Evolutionary conservation across 495 filamentous ascomycete species (phyloP), one percentile per base, ranked within the genome.

Genomic region (Pyronema domesticum): DNA sequence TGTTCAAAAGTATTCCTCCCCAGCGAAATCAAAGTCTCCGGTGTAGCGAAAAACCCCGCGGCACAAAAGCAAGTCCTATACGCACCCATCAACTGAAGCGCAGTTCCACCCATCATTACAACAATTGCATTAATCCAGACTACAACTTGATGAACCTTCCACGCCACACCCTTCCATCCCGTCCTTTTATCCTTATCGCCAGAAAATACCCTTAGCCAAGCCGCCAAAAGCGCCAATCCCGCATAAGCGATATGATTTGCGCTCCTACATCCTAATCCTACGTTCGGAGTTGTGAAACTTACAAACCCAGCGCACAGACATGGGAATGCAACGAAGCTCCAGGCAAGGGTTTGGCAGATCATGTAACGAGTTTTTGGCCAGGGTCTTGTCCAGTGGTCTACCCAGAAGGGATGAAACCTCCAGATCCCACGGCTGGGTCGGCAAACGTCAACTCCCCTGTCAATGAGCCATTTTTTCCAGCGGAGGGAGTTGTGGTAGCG

Each of bases 191-290:
- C 11, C 6, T 33, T 33, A 33, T 11, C 9, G 5, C 34, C 34
- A 37, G 55, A 60, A 17, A 55, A 13, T 4, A 66, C 60, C 4
- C 54, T 49, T 33, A 58, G 14, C 1, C 55, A 3, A 1, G 63
- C 63, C n/a, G 46, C 58, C 17, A 63, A 14, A 19, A 66, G 59
- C 2, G 63, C 14, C 3, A 63, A 23, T 1, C 55, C 14, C 7
- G 63, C 63, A 37, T 66, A 66, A 13, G 66, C 4, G 9, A 66
- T 39, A 45, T 66, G 63, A 18, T 62, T 66, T 33, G 61, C 48
- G 7, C 60, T 57, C 6, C 63, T 48, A 48, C 63, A 66, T 15
- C 63, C 63, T 1, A 66, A 23, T 3, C 59, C 37, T 13, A 66
- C 59, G 34, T 58, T 66, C 7, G 63, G 63, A 11, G 63, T 66